Evolutionary conservation across 176 grass and related monocot genomes (phyloP).

Genomic region (Eragrostis nindensis): DNA sequence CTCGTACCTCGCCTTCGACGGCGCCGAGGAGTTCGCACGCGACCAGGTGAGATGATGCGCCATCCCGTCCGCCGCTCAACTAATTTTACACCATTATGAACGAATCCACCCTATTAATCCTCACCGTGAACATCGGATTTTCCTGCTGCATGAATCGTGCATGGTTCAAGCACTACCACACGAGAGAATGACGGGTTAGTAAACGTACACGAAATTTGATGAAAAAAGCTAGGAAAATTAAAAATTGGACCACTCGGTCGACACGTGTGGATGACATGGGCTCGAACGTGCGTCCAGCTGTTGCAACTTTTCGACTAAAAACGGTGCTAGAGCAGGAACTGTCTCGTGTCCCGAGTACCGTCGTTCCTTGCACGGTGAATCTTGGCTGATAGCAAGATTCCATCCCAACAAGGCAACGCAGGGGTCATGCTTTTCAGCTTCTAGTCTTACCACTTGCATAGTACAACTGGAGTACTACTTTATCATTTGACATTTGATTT

Average conservation of each 20-base stretch:
- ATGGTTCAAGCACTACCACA: neutral
- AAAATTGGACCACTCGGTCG: neutral
- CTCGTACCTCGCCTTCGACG: conserved; percentile 92
- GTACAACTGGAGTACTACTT: too few species aligned
- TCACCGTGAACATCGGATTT: neutral
- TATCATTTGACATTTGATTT: neutral
- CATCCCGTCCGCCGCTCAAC: neutral
- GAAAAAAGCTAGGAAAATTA: neutral
- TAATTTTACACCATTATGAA: neutral
- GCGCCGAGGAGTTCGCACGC: conserved; percentile 87
- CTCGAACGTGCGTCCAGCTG: neutral
- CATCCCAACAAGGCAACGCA: neutral
- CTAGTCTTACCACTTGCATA: neutral
- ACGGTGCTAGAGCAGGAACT: neutral
- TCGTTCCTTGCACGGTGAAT: conserved; percentile 36
- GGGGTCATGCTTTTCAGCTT: neutral
- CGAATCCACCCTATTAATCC: neutral
- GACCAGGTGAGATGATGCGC: conserved; percentile 52
- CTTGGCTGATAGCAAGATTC: conserved; percentile 27
- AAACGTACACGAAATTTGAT: neutral
- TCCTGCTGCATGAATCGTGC: conserved; percentile 17
- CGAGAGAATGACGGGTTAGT: neutral
- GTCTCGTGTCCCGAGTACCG: neutral
- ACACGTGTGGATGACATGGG: conserved; percentile 31
- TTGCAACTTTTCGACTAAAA: neutral